Percentiles rank a stretch among this genome's conserved stretches.
These are phyloP conservation scores for Aspergillus transmontanensis DNA, from an alignment of 2,329 filamentous ascomycete species.

Conservation along the genomic window DNA sequence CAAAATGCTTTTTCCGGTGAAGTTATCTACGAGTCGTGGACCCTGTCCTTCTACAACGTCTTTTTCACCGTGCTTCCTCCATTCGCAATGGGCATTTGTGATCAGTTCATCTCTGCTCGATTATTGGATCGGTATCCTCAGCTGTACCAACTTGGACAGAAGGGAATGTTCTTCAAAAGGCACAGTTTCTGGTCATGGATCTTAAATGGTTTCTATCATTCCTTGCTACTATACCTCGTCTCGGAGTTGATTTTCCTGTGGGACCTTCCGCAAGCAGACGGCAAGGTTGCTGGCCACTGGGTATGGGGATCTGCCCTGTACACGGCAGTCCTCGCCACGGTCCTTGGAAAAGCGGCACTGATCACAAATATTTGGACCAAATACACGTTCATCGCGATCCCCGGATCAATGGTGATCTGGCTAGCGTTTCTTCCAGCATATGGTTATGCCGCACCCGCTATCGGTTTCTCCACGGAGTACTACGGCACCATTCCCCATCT, in stretches of 20 bases:
- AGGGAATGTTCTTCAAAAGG: slow-evolving; percentile 89
- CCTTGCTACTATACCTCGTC: slow-evolving; percentile 85
- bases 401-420: slow-evolving; percentile 90
- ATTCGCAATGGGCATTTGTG: slow-evolving; percentile 91
- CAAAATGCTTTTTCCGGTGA: slow-evolving; percentile 98
- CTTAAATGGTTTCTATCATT: slow-evolving; percentile 92
- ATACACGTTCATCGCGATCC: slow-evolving; percentile 93
- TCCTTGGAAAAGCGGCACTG: slow-evolving; percentile 90
- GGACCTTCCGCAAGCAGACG: slow-evolving; percentile 77
- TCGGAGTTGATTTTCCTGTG: slow-evolving; percentile 78
- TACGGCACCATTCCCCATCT: slow-evolving; percentile 78
- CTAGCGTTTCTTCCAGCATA: slow-evolving; percentile 87
- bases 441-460: slow-evolving; percentile 78
- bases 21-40: slow-evolving; percentile 99
- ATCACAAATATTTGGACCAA: slow-evolving; percentile 99
- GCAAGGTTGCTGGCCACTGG: slow-evolving; percentile 88
- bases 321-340: slow-evolving; percentile 88
- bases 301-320: slow-evolving; percentile 97
- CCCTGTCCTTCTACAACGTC: slow-evolving; percentile 98
- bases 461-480: slow-evolving; percentile 81
- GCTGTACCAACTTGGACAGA: slow-evolving; percentile 89
- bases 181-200: slow-evolving; percentile 94
- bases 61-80: slow-evolving; percentile 95
- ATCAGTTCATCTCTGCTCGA: slow-evolving; percentile 94
- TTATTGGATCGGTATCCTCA: slow-evolving; percentile 94